A percentile compares a stretch with the other conserved stretches of the same genome.
These are phyloP conservation scores for Wickerhamiella vanderwaltii DNA, from an alignment of 805 yeast genomes.

Conservation along the genomic window DNA sequence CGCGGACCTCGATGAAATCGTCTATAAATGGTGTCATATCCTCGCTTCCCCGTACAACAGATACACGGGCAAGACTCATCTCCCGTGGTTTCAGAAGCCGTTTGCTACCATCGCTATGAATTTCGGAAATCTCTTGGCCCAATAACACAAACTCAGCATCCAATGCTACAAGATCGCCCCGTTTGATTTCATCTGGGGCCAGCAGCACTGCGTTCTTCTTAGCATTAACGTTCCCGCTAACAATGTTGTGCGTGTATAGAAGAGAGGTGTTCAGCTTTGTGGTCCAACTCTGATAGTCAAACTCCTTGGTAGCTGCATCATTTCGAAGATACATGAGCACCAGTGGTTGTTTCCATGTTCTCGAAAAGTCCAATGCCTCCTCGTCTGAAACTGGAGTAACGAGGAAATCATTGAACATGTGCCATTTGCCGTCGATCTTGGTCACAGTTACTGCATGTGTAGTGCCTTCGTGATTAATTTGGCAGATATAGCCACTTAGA, in stretches of 20 bases:
- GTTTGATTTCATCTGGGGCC: slow-evolving; percentile 46
- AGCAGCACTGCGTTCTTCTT: slow-evolving; percentile 52
- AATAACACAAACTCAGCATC: slow-evolving; percentile 93
- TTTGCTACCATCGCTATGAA: slow-evolving; percentile 59
- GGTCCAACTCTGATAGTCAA: slow-evolving; percentile 40
- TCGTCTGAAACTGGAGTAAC: slow-evolving; percentile 61
- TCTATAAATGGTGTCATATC: slow-evolving; percentile 68
- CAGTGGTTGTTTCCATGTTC: slow-evolving; percentile 71
- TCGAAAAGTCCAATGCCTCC: slow-evolving; percentile 63
- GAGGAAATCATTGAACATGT: slow-evolving; percentile 79
- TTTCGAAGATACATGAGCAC: slow-evolving; percentile 17
- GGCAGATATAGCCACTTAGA: slow-evolving; percentile 28
- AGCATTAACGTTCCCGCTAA: slow-evolving; percentile 49
- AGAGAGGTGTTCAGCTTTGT: slow-evolving; percentile 46
- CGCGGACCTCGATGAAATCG: slow-evolving; percentile 71
- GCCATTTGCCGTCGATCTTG: slow-evolving; percentile 41
- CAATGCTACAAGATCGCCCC: slow-evolving; percentile 74
- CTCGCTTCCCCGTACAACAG: slow-evolving; percentile 61
- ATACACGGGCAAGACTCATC: slow-evolving; percentile 74
- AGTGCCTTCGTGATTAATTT: slow-evolving; percentile 24
- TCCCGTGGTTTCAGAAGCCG: slow-evolving; percentile 61
- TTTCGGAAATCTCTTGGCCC: slow-evolving; percentile 66
- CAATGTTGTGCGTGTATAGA: slow-evolving; percentile 62
- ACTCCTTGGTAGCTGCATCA: slow-evolving; percentile 21
- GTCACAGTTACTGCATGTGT: slow-evolving; percentile 29